Base-by-base conservation (phyloP, 345 rosid genomes). In the Kernera saxatilis region DNA sequence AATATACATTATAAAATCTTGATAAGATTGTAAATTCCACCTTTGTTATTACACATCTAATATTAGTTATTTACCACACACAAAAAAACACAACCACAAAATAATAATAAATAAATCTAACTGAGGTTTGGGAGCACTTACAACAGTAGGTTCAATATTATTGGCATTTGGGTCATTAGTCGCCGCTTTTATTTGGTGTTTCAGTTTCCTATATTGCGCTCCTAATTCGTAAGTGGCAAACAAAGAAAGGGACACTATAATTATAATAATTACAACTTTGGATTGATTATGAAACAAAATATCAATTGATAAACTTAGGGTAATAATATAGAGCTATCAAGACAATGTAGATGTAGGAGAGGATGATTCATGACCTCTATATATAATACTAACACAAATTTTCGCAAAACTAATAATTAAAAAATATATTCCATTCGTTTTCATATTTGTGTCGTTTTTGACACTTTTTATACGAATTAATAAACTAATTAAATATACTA, bases 151-250 rank as follows among this genome's bases (percentile, higher is more conserved):
- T 17, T 64, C 40, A 52, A 33, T 64, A 14, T 36, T 39, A 64
- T 19, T 53, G 51, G 22, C 46, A 26, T 13, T 19, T 72, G 57
- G 44, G 51, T 61, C 45, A n/a, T 21, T 32, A 21, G 40, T 64
- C 40, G 56, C 40, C 55, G 63, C 39, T 44, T 55, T 45, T 39
- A 22, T 54, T 40, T 55, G 40, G 50, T 45, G 14, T 17, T 25
- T 55, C 14, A 46, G 32, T 73, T 46, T 56, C 57, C 4, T 64
- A 26, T 35, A 54, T 73, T 55, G 58, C 66, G 71, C 66, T 46
- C 19, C 69, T 22, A 62, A 41, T 32, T 30, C 69, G 25, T 56
- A 65, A 73, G 77, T 73, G 77, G 77, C 71, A 73, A 73, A 56
- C 77, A 73, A 56, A 56, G 58, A 66, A 26, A 65, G 18, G n/a